Percentiles rank a stretch among this genome's conserved stretches.
These are phyloP conservation scores for Babesia bigemina DNA, from an alignment of 169 alveolate species.

Conservation along the genomic window DNA sequence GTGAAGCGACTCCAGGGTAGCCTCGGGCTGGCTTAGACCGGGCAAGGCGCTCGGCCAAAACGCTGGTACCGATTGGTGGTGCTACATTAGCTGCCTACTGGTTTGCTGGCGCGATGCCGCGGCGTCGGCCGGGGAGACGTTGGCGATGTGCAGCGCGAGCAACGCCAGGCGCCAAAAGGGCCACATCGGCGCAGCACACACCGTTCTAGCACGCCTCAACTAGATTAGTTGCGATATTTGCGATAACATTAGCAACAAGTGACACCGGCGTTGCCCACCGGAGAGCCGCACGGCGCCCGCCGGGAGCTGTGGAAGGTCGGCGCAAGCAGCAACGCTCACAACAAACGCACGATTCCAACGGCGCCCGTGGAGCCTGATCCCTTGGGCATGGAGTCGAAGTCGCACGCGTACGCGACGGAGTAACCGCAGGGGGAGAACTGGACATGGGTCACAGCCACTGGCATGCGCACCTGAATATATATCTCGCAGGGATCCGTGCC, in stretches of 20 bases:
- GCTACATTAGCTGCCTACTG: background rate
- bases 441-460: conserved; percentile 56
- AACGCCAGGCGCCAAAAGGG: conserved; percentile 18
- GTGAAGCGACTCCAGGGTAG: conserved; percentile 41
- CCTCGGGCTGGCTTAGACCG: conserved; percentile 1
- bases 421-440: conserved; percentile 49
- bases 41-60: conserved; percentile 15
- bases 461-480: conserved; percentile 47
- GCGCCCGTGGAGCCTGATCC: background rate
- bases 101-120: conserved; percentile 16
- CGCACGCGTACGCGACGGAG: conserved; percentile 64
- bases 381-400: conserved; percentile 54
- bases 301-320: background rate
- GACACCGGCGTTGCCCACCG: background rate
- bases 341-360: conserved; percentile 7
- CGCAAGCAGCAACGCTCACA: background rate
- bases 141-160: conserved; percentile 22
- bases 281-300: background rate
- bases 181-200: conserved; percentile 4
- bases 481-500: conserved; percentile 67
- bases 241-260: background rate
- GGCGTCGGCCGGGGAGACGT: conserved; percentile 11
- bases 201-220: background rate
- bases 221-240: background rate
- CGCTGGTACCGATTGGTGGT: background rate